Evolutionary conservation across 2,329 filamentous ascomycete genomes (phyloP).

Genomic region (Fusarium beomiforme): DNA sequence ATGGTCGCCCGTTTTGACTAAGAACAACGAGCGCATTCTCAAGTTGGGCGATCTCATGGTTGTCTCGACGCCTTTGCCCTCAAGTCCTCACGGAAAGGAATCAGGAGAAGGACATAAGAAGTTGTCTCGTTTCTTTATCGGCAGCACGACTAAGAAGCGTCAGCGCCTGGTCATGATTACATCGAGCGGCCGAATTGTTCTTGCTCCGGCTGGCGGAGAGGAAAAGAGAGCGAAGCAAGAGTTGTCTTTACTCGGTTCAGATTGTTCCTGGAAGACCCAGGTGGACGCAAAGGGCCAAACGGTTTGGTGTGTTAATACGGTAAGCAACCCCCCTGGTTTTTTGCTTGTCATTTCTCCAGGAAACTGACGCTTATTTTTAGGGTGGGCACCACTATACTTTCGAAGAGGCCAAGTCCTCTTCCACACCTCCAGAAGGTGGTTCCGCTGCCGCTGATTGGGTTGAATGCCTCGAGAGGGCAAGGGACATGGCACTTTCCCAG

Average conservation of each 20-base stretch:
- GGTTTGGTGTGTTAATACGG: slow-evolving; percentile 92
- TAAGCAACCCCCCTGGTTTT: slow-evolving; percentile 60
- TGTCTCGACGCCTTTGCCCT: slow-evolving; percentile 78
- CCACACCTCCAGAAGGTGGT: slow-evolving; percentile 65
- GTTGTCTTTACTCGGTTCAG: slow-evolving; percentile 80
- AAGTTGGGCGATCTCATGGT: slow-evolving; percentile 94
- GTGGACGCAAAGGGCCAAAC: slow-evolving; percentile 88
- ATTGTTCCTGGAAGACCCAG: slow-evolving; percentile 81
- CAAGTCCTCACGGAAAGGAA: slow-evolving; percentile 76
- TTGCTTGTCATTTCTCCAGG: not conserved
- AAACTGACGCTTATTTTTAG: slow-evolving; percentile 55
- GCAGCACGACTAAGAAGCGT: slow-evolving; percentile 89
- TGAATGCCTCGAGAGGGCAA: slow-evolving; percentile 85
- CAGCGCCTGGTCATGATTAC: slow-evolving; percentile 96
- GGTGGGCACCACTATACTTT: slow-evolving; percentile 91
- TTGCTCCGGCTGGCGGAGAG: slow-evolving; percentile 91
- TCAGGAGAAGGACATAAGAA: slow-evolving; percentile 84
- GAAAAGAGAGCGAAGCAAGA: slow-evolving; percentile 97
- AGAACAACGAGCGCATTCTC: slow-evolving; percentile 90
- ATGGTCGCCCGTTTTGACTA: slow-evolving; percentile 95
- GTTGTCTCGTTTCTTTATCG: slow-evolving; percentile 91
- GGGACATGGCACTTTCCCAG: slow-evolving; percentile 83
- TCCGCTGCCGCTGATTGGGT: slow-evolving; percentile 90
- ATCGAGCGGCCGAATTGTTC: slow-evolving; percentile 86
- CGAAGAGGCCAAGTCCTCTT: slow-evolving; percentile 83